Percentiles rank a stretch among this genome's conserved stretches.
Conservation (phyloP, 352 stramenopile species). For the Saprolegnia diclina region DNA sequence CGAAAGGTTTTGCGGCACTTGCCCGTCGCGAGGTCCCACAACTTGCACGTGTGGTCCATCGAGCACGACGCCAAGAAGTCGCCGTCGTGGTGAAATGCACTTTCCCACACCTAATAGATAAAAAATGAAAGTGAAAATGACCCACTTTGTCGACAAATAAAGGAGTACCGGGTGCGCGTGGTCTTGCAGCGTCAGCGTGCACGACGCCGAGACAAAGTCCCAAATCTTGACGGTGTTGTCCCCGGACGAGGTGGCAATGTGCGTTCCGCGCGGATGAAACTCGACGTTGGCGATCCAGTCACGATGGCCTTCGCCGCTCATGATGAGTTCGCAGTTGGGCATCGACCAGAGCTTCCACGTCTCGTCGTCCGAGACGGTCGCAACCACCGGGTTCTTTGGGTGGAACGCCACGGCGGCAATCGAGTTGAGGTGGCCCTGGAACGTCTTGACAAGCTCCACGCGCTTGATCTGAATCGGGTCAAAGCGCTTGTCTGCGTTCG, state of each 20-base stretch:
- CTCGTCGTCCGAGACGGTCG: conserved; percentile 90
- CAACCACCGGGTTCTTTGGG: conserved; percentile 89
- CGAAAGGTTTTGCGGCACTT: conserved; percentile 90
- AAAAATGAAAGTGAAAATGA: no score
- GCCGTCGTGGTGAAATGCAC: conserved; percentile 89
- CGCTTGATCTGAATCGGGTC: conserved; percentile 58
- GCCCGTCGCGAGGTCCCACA: conserved; percentile 89
- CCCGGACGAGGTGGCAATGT: conserved; percentile 87
- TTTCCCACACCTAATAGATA: conserved; percentile 79
- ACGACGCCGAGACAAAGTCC: conserved; percentile 88
- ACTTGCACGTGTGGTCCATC: conserved; percentile 92
- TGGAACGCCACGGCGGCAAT: conserved; percentile 88
- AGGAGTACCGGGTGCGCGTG: conserved; percentile 92
- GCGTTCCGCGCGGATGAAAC: conserved; percentile 89
- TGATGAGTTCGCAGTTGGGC: conserved; percentile 89
- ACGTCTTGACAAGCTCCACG: conserved; percentile 83
- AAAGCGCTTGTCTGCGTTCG: conserved; percentile 65
- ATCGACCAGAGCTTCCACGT: conserved; percentile 94
- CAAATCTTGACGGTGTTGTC: conserved; percentile 94
- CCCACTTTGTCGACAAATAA: no score
- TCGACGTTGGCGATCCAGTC: conserved; percentile 87
- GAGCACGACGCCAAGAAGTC: conserved; percentile 89
- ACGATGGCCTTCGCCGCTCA: conserved; percentile 91
- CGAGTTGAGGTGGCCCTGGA: conserved; percentile 86
- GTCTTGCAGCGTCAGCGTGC: conserved; percentile 85